phyloP scores from a whole-genome alignment of 2,329 filamentous ascomycete species.

The Claviceps pazoutovae region DNA sequence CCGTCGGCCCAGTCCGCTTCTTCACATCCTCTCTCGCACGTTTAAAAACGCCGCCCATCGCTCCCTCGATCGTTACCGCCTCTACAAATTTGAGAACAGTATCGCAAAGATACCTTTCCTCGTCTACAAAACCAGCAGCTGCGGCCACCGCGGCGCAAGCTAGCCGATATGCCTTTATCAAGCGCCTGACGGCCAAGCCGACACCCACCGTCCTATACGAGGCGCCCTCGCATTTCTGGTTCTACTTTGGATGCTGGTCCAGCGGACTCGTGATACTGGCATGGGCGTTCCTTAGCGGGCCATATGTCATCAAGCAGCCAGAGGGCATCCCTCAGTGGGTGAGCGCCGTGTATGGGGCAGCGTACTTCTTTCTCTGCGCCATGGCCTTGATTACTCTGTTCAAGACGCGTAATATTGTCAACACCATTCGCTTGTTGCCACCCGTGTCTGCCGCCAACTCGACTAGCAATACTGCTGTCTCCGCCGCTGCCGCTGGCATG shows the following conservation, averaged over 20 bases:
- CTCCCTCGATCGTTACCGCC: constrained; percentile 7
- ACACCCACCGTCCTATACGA: constrained; percentile 49
- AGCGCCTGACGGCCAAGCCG: constrained; percentile 40
- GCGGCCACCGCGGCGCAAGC: constrained; percentile 9
- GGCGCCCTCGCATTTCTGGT: constrained; percentile 48
- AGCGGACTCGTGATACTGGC: constrained; percentile 30
- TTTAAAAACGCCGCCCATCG: constrained; percentile 9
- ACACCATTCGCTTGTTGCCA: constrained; percentile 41
- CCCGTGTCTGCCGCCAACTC: constrained; percentile 17
- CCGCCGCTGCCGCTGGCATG: constrained; percentile 5
- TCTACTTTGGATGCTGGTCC: constrained; percentile 45
- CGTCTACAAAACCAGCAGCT: constrained; percentile 6
- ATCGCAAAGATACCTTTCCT: not conserved
- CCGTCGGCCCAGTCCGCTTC: constrained; percentile 12
- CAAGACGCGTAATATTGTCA: constrained; percentile 44
- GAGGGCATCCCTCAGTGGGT: constrained; percentile 42
- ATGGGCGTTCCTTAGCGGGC: constrained; percentile 23
- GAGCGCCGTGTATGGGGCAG: constrained; percentile 38
- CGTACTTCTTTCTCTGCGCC: constrained; percentile 44
- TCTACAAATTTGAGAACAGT: constrained; percentile 5
- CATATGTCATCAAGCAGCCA: constrained; percentile 23
- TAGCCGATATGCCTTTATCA: constrained; percentile 32
- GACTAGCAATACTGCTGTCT: constrained; percentile 5
- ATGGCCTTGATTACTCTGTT: constrained; percentile 47
- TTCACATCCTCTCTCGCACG: constrained; percentile 16